phyloP scores from a whole-genome alignment of 2,329 filamentous ascomycete species.

The Epichloe festucae region DNA sequence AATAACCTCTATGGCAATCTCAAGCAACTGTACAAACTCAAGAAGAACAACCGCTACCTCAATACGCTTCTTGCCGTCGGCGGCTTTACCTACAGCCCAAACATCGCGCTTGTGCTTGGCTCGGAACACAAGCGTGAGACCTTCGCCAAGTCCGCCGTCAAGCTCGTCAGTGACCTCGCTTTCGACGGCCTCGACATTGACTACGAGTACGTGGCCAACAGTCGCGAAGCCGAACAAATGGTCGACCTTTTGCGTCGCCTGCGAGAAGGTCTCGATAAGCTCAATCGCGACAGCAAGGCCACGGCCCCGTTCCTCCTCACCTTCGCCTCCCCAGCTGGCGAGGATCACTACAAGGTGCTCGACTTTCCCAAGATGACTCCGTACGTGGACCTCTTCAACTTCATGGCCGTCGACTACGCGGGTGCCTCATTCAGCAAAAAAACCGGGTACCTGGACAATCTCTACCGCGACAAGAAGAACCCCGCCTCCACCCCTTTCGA shows the following conservation, averaged over 20 bases:
- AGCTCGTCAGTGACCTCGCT: too few relatives aligned
- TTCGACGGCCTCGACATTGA: conserved; percentile 36
- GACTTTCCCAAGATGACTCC: too few relatives aligned
- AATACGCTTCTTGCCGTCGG: conserved; percentile 65
- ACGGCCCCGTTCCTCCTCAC: conserved; percentile 36
- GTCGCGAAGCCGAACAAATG: conserved; percentile 26
- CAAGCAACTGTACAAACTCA: conserved; percentile 60
- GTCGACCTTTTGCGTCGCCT: conserved; percentile 29
- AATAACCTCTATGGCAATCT: conserved; percentile 64
- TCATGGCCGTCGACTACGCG: conserved; percentile 60
- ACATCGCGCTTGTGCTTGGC: conserved; percentile 46
- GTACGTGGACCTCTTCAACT: conserved; percentile 44
- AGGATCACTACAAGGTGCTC: conserved; percentile 27
- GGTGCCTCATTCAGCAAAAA: conserved; percentile 47
- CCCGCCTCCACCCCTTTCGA: conserved; percentile 52
- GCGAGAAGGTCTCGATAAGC: conserved; percentile 29
- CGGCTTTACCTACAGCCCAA: conserved; percentile 59
- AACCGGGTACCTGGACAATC: conserved; percentile 55
- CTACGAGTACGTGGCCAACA: conserved; percentile 38
- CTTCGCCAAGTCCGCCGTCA: conserved; percentile 53
- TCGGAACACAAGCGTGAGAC: conserved; percentile 45
- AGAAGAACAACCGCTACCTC: conserved; percentile 62
- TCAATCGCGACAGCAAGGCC: conserved; percentile 21
- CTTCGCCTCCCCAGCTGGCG: conserved; percentile 35
- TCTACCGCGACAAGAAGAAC: conserved; percentile 41